Percentiles rank a stretch among this genome's conserved stretches.
These are phyloP conservation scores for Orbilia oligospora DNA, from an alignment of 2,329 filamentous ascomycete species.

Conservation along the genomic window DNA sequence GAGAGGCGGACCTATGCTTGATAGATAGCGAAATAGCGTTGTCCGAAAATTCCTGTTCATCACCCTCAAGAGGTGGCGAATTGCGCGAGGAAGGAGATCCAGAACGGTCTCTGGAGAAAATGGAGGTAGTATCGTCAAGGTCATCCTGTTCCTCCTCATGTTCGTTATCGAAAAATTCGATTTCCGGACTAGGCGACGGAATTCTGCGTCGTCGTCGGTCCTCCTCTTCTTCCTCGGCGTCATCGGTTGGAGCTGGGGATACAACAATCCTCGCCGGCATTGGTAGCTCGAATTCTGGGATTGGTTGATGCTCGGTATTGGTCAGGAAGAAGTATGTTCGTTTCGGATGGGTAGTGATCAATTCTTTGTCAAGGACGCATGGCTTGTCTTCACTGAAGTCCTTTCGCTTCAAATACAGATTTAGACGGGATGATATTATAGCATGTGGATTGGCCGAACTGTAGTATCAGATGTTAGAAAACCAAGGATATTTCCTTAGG, in stretches of 20 bases:
- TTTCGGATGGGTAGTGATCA: conserved; percentile 91
- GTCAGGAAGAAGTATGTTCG: conserved; percentile 97
- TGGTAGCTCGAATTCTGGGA: conserved; percentile 77
- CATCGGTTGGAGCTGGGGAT: conserved; percentile 86
- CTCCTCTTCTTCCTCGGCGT: conserved; percentile 77
- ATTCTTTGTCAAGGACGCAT: conserved; percentile 92
- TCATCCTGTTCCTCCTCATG: conserved; percentile 81
- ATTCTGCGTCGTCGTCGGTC: conserved; percentile 74
- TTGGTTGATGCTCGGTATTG: conserved; percentile 84
- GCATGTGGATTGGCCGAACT: conserved; percentile 97
- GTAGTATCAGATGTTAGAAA: conserved; percentile 64
- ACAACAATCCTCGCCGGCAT: conserved; percentile 76
- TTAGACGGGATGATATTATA: conserved; percentile 92
- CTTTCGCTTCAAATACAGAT: conserved; percentile 85
- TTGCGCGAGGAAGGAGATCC: conserved; percentile 67
- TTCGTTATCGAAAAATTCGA: conserved; percentile 89
- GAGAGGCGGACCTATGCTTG: conserved; percentile 68
- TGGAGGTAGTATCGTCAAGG: conserved; percentile 73
- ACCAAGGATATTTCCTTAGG: conserved; percentile 42
- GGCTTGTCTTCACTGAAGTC: conserved; percentile 82
- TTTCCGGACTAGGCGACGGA: conserved; percentile 90
- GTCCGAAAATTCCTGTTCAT: conserved; percentile 96
- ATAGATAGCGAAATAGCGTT: conserved; percentile 82
- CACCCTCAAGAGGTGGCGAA: conserved; percentile 90
- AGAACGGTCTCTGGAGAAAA: conserved; percentile 76